These are phyloP conservation scores for Daldinia sp. DNA, from an alignment of 2,329 filamentous ascomycete species.

Conservation along the genomic window DNA sequence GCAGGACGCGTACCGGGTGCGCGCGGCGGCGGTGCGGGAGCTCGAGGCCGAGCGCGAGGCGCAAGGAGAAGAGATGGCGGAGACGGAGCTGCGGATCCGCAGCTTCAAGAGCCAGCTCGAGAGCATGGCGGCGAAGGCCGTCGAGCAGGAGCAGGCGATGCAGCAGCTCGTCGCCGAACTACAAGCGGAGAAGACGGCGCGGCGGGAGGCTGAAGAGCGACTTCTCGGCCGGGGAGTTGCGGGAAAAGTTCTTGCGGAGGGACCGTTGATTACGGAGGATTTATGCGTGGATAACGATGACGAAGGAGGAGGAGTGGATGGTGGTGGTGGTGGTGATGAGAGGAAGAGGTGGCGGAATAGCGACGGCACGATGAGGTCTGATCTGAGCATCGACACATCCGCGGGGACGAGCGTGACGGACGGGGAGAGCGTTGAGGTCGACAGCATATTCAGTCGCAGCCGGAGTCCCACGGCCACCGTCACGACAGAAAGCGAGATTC, in stretches of 20 bases:
- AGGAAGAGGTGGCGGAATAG: slow-evolving; percentile 58
- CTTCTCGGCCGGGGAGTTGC: slow-evolving; percentile 3
- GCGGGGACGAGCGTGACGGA: slow-evolving; percentile 49
- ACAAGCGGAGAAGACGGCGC: slow-evolving; percentile 62
- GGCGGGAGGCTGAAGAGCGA: slow-evolving; percentile 54
- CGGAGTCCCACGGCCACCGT: slow-evolving; percentile 66
- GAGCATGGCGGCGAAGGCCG: slow-evolving; percentile 66
- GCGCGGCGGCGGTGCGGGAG: slow-evolving; percentile 63
- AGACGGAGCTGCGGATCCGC: slow-evolving; percentile 64
- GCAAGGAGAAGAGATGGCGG: slow-evolving; percentile 67
- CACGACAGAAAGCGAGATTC: slow-evolving; percentile 45
- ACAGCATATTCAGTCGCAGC: slow-evolving; percentile 71
- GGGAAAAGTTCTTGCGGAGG: slow-evolving; percentile 43
- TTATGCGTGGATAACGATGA: slow-evolving; percentile 59
- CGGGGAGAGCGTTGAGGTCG: slow-evolving; percentile 60
- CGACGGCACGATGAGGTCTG: slow-evolving; percentile 57
- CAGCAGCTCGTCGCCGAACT: slow-evolving; percentile 64
- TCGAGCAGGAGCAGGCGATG: slow-evolving; percentile 66
- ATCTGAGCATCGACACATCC: slow-evolving; percentile 61
- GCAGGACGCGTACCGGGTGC: slow-evolving; percentile 69
- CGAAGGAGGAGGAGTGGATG: not conserved
- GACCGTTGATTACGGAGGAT: slow-evolving; percentile 38
- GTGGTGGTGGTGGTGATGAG: slow-evolving; percentile 53
- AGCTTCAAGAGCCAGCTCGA: slow-evolving; percentile 71
- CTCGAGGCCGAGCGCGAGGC: slow-evolving; percentile 66